Percentiles rank a stretch among this genome's conserved stretches.
Evolutionary conservation across 176 grass and related monocot genomes (phyloP).

Genomic region (Elaeis guineensis): DNA sequence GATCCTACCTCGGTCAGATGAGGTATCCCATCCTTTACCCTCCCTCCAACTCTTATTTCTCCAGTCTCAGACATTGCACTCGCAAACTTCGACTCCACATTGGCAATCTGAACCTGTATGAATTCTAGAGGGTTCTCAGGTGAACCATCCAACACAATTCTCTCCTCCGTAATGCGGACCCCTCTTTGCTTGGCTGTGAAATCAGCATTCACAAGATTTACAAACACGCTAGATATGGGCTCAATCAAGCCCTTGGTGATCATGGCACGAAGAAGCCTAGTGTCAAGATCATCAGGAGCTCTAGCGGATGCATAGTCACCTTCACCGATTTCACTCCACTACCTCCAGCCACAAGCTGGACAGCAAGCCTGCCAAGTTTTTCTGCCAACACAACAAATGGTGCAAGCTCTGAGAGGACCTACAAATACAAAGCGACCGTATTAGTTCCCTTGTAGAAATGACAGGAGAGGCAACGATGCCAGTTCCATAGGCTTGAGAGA

Average conservation of each 20-base stretch:
- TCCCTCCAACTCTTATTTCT: constrained; percentile 55
- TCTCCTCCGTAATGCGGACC: constrained; percentile 62
- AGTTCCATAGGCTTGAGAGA: no score
- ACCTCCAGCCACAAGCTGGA: constrained; percentile 76
- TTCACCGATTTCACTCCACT: constrained; percentile 89
- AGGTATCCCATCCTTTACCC: constrained; percentile 64
- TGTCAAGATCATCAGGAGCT: constrained; percentile 78
- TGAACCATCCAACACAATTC: constrained; percentile 55
- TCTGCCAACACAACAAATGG: constrained; percentile 71
- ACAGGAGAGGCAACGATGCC: background rate
- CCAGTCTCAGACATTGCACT: constrained; percentile 49
- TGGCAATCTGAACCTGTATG: constrained; percentile 66
- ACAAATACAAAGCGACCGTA: background rate
- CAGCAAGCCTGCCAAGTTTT: constrained; percentile 73
- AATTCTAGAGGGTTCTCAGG: constrained; percentile 62
- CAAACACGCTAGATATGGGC: constrained; percentile 67
- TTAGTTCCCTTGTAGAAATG: no score
- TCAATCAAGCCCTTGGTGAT: constrained; percentile 89
- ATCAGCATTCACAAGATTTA: constrained; percentile 85
- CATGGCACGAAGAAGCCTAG: constrained; percentile 79
- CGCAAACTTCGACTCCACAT: constrained; percentile 69
- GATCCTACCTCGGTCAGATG: constrained; percentile 73
- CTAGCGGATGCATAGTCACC: constrained; percentile 70
- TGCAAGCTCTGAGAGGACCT: constrained; percentile 84
- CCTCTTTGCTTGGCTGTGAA: constrained; percentile 81